These are phyloP conservation scores for Oenanthe sinensis DNA, from an alignment of 129 eudicot species.

Conservation along the genomic window DNA sequence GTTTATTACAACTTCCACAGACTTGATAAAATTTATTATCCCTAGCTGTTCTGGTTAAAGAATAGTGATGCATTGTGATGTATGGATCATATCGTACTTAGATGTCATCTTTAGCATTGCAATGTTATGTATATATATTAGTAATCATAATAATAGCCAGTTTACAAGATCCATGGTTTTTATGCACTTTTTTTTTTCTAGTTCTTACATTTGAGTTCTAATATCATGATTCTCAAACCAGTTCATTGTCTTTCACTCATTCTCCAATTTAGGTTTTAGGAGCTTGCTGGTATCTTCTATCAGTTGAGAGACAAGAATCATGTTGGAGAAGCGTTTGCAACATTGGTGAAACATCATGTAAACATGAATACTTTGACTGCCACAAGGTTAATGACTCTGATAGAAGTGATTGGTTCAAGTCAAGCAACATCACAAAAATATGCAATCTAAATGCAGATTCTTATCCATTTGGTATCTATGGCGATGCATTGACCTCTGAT, in stretches of 20 bases:
- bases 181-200: neutral
- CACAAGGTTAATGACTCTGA: constrained; percentile 21
- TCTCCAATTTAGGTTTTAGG: constrained; percentile 47
- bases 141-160: neutral
- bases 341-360: constrained; percentile 38
- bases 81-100: neutral
- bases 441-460: constrained; percentile 46
- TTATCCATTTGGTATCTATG: constrained; percentile 78
- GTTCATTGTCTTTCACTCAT: neutral
- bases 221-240: neutral
- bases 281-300: constrained; percentile 79
- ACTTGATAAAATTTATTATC: neutral
- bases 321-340: constrained; percentile 69
- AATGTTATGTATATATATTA: neutral
- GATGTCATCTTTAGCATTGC: neutral
- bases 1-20: neutral
- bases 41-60: neutral
- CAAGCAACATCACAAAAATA: constrained; percentile 48
- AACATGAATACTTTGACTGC: constrained; percentile 58
- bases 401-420: constrained; percentile 44
- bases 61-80: neutral
- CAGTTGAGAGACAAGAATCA: constrained; percentile 81
- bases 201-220: neutral
- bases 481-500: constrained; percentile 54
- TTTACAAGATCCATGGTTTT: neutral